Evolutionary conservation across 2,329 filamentous ascomycete genomes (phyloP), one percentile per base, ranked within the genome.

Genomic region (Penicillium palitans): DNA sequence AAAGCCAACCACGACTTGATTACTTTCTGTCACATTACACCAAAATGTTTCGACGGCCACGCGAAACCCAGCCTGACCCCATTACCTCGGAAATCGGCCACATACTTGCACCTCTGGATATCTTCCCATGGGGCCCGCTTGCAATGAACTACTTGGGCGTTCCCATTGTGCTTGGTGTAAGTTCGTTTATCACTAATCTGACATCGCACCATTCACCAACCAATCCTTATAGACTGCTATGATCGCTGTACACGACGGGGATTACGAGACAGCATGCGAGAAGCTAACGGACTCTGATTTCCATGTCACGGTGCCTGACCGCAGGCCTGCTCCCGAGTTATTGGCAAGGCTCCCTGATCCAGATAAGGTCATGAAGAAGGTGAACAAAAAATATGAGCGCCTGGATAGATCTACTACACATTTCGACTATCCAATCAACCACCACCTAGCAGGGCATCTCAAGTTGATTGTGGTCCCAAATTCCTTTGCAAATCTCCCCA

Each of bases 121-220:
- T 48, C n/a, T 48, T 48, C 17, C 45, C 45, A 48, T 33, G 45
- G 45, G 45, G 29, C 10, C 45, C 45, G 6, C 27, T 31, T 33
- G 45, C 45, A 33, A 48, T 48, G 45, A 3, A 24, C 45, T 48
- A 48, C 45, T 24, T 48, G 8, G 45, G 45, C 4, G 45, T 48
- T 24, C 45, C 45, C 2, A 47, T 47, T 31, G 44, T 47, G 0
- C 0, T 31, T 21, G 44, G 44, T 2, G 44, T 46, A 46, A 29
- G 45, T 31, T 47, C 12, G 0, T 7, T 17, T 21, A 33, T 21
- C 10, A 10, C 12, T 29, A 2, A 27, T 27, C 8, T 9, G 25
- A 27, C 7, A 27, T 27, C 2, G 7, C 7, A 27, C 7, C 8
- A 27, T 0, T 1, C 2, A 27, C 12, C 31, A 5, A 47, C 13